phyloP scores from a whole-genome alignment of 2,329 filamentous ascomycete genomes.

The Xylaria arbuscula region DNA sequence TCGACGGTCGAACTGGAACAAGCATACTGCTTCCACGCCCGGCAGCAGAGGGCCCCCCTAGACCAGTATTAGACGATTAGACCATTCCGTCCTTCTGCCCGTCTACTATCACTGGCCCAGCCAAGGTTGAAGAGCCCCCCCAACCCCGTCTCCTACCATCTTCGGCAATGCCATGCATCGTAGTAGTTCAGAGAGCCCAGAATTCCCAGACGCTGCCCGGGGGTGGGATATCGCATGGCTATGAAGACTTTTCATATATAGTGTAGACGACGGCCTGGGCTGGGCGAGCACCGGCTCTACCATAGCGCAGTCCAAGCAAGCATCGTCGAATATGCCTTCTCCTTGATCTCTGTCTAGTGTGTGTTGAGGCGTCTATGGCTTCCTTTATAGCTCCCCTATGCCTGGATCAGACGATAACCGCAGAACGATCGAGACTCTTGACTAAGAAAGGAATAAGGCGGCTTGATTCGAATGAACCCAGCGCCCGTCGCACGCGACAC shows the following conservation, averaged over 20 bases:
- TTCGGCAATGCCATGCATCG: constrained; percentile 23
- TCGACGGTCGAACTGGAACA: constrained; percentile 26
- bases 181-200: constrained; percentile 11
- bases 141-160: constrained; percentile 25
- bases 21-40: constrained; percentile 9
- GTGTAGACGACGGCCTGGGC: constrained; percentile 3
- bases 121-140: background rate
- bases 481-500: constrained; percentile 36
- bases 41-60: background rate
- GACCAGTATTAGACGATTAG: background rate
- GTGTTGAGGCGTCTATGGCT: constrained; percentile 11
- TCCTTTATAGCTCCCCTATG: constrained; percentile 7
- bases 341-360: constrained; percentile 18
- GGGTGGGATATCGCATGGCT: background rate
- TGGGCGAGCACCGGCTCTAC: constrained; percentile 1
- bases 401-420: constrained; percentile 14
- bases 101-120: too few species aligned
- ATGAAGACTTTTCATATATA: constrained; percentile 3
- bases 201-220: constrained; percentile 6
- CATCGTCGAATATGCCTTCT: constrained; percentile 11
- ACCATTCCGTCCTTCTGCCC: too few species aligned
- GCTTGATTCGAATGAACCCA: constrained; percentile 23
- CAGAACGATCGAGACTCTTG: constrained; percentile 34
- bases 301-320: constrained; percentile 11
- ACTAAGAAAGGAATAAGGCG: constrained; percentile 23